phyloP scores from a whole-genome alignment of 352 stramenopile genomes.

The Pythium oligandrum region DNA sequence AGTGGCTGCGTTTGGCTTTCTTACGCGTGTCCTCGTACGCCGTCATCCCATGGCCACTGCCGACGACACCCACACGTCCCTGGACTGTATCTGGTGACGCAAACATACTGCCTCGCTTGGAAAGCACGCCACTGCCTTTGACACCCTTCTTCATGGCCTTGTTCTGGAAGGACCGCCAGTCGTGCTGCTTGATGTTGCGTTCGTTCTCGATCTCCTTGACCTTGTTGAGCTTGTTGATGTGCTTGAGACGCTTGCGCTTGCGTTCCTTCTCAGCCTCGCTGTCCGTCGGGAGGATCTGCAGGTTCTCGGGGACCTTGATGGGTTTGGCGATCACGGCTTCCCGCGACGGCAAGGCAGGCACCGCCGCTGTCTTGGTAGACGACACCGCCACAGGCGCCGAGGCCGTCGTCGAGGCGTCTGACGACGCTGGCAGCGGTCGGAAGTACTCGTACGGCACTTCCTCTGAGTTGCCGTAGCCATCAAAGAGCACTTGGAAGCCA shows the following conservation, averaged over 20 bases:
- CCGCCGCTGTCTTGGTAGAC: conserved; percentile 4
- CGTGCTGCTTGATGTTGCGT: conserved; percentile 78
- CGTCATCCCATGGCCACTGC: conserved; percentile 87
- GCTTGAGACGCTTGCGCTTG: conserved; percentile 77
- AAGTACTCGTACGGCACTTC: conserved; percentile 90
- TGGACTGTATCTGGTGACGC: conserved; percentile 78
- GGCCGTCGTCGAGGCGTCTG: not conserved
- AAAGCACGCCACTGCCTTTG: conserved; percentile 67
- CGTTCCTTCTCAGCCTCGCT: conserved; percentile 81
- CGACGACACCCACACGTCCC: conserved; percentile 82
- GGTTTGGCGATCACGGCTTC: conserved; percentile 47
- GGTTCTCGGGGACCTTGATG: conserved; percentile 83
- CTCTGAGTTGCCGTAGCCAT: conserved; percentile 87
- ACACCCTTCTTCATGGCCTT: conserved; percentile 76
- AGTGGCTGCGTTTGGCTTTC: conserved; percentile 43
- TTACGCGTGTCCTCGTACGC: conserved; percentile 65
- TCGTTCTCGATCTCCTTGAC: conserved; percentile 85
- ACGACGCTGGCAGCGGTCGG: conserved; percentile 15
- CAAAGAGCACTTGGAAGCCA: conserved; percentile 85
- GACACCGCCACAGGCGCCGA: not conserved
- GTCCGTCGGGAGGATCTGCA: conserved; percentile 80
- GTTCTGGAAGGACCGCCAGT: conserved; percentile 83
- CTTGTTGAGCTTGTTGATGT: conserved; percentile 85
- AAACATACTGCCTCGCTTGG: conserved; percentile 88
- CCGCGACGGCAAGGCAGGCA: conserved; percentile 11